phyloP scores from a whole-genome alignment of 345 rosid species.

The Aquilaria sinensis region DNA sequence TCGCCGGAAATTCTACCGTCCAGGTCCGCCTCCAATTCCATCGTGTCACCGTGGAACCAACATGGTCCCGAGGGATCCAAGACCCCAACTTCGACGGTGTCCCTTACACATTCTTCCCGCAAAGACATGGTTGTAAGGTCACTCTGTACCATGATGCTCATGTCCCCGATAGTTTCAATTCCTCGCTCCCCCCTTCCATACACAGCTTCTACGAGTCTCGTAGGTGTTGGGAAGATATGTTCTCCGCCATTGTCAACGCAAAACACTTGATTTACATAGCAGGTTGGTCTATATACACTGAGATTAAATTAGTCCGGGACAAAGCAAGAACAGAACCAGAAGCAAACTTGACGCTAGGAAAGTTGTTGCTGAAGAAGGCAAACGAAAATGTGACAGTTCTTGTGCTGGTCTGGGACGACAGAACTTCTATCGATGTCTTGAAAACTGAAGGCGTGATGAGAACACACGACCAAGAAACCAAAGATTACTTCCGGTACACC shows the following conservation, averaged over 20 bases:
- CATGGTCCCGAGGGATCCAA: conserved; percentile 62
- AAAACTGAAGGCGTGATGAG: conserved; percentile 61
- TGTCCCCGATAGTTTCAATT: conserved; percentile 22
- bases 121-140: conserved; percentile 55
- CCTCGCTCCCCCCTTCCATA: background rate
- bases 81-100: conserved; percentile 34
- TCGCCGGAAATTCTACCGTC: conserved; percentile 40
- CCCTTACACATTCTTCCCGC: conserved; percentile 48
- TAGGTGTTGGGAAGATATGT: conserved; percentile 82
- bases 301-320: conserved; percentile 55
- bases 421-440: conserved; percentile 44
- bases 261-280: conserved; percentile 59
- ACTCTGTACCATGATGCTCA: conserved; percentile 88
- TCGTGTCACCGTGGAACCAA: conserved; percentile 19
- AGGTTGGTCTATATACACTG: conserved; percentile 72
- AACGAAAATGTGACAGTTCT: conserved; percentile 54
- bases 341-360: conserved; percentile 39
- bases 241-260: conserved; percentile 53
- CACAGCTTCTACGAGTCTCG: conserved; percentile 28
- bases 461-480: conserved; percentile 73
- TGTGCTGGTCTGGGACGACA: conserved; percentile 79
- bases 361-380: conserved; percentile 54
- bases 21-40: conserved; percentile 40
- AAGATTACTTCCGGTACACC: conserved; percentile 35
- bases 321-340: conserved; percentile 20